Evolutionary conservation across 179 eudicot genomes (phyloP).

Genomic region (Spinacia oleracea): DNA sequence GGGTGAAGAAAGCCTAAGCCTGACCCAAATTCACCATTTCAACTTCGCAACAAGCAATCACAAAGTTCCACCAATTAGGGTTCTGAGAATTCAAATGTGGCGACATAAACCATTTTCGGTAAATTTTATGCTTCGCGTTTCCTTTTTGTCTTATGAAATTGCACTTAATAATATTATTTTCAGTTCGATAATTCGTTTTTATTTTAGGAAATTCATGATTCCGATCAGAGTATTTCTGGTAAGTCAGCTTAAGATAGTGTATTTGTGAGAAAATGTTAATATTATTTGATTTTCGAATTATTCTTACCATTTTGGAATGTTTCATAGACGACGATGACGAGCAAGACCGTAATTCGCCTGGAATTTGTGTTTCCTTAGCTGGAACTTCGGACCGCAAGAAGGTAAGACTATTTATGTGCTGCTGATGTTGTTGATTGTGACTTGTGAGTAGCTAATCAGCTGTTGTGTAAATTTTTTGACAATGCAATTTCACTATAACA

Average conservation of each 20-base stretch:
- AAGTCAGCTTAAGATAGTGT: background rate
- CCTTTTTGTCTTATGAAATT: background rate
- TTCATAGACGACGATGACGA: conserved; percentile 22
- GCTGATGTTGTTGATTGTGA: background rate
- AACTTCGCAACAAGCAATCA: background rate
- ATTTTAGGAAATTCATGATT: conserved; percentile 20
- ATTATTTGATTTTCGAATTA: background rate
- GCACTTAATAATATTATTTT: background rate
- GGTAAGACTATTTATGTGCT: conserved; percentile 1
- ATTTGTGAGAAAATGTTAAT: background rate
- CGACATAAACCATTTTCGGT: background rate
- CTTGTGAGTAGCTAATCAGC: background rate
- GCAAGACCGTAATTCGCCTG: conserved; percentile 18
- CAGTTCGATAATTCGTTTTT: background rate
- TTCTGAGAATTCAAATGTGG: background rate
- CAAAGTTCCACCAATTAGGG: background rate
- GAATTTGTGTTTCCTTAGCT: conserved; percentile 22
- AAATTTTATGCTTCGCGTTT: background rate
- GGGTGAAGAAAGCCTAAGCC: background rate
- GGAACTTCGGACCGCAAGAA: conserved; percentile 24
- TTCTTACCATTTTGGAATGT: background rate
- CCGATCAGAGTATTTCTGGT: conserved; percentile 38
- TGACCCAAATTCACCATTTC: too few species aligned
- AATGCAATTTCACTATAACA: background rate
- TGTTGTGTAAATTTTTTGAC: background rate